These are phyloP conservation scores for Colletotrichum sojae DNA, from an alignment of 2,329 filamentous ascomycete genomes.

Conservation along the genomic window DNA sequence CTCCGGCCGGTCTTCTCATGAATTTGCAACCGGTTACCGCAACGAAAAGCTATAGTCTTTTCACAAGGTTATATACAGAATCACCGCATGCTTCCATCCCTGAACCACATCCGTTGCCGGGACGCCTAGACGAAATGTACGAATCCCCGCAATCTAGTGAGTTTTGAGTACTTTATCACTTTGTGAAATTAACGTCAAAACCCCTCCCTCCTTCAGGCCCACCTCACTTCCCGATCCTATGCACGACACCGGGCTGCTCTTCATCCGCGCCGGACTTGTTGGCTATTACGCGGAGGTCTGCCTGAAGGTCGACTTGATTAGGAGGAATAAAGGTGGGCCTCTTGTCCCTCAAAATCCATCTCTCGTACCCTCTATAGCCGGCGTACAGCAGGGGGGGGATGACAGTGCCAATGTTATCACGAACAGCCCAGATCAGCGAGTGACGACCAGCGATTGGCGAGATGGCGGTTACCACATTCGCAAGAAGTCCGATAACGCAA, in stretches of 20 bases:
- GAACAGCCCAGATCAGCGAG: constrained; percentile 41
- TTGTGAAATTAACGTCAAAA: too few relatives aligned
- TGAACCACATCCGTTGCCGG: too few relatives aligned
- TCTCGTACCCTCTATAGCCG: constrained; percentile 45
- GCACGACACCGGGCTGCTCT: not conserved
- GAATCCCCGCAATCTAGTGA: too few relatives aligned
- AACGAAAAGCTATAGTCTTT: constrained; percentile 5
- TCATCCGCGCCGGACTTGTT: constrained; percentile 16
- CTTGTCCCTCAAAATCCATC: constrained; percentile 19
- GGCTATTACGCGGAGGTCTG: constrained; percentile 37
- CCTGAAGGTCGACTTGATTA: constrained; percentile 45
- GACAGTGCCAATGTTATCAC: constrained; percentile 48
- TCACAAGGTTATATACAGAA: constrained; percentile 3
- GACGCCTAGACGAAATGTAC: too few relatives aligned
- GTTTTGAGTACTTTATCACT: too few relatives aligned
- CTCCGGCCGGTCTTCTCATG: constrained; percentile 28
- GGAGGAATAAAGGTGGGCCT: constrained; percentile 44
- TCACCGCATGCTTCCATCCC: too few relatives aligned
- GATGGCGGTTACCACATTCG: constrained; percentile 48
- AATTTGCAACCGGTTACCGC: constrained; percentile 14
- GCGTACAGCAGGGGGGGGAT: constrained; percentile 45
- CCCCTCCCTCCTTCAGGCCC: too few relatives aligned
- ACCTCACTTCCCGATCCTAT: not conserved
- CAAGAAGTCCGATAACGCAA: constrained; percentile 48
- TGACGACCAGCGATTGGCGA: constrained; percentile 42